Evolutionary conservation across 306 rosid species (phyloP), one percentile per base, ranked within the genome.

Genomic region (Phaseolus lunatus): DNA sequence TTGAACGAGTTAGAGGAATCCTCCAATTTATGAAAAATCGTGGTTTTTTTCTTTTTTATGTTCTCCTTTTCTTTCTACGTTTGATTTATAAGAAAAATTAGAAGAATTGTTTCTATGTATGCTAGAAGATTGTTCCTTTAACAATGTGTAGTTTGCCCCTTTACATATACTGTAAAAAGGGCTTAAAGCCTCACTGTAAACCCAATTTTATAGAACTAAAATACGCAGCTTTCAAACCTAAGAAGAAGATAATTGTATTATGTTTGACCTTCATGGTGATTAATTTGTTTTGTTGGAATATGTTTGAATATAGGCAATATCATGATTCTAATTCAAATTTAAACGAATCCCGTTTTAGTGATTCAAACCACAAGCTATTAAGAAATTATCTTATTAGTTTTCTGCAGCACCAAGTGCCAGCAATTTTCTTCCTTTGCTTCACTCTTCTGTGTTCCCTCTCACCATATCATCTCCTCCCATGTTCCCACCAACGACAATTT

Each of bases 1-100:
- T 19, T 88, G 64, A 80, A 85, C 19, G 92, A 87, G 70, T 77
- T 90, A 54, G 92, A 90, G 71, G 96, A 95, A 56, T 87, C 92
- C 0, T 15, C 84, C 13, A 78, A 71, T 56, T 71, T 70, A 61
- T 70, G 72, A 78, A 59, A 29, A 29, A 3, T 29, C 33, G 33
- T 29, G 33, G 29, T 1, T 29, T 23, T 61, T 47, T 0, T 22
- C 11, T 11, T 41, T 35, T 37, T n/a, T 0, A 23, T 37, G 24
- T 49, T 2, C 1, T 16, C 2, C 6, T 73, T 10, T 52, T 52
- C n/a, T 62, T n/a, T 41, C 11, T 54, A 37, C 35, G 2, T 80
- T 67, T 27, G 54, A n/a, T 73, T 44, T 27, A 16, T 72, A 58
- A 23, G 47, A 70, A 78, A 69, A 22, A 20, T 19, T 70, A 16